Evolutionary conservation across 1,139 yeast genomes (phyloP).

Genomic region (Candida tropicalis): DNA sequence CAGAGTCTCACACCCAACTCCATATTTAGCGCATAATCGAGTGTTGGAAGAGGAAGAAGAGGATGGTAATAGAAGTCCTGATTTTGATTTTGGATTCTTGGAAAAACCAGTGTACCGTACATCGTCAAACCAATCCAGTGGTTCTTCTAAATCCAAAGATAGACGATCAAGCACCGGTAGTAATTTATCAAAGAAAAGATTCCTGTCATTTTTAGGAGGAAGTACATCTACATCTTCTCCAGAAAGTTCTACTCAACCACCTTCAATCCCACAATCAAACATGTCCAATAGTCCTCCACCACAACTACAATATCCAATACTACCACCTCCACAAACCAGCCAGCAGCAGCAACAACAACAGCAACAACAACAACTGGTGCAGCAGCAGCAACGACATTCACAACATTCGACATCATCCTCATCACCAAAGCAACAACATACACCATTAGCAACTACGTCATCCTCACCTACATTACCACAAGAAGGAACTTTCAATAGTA

Average conservation of each 20-base stretch:
- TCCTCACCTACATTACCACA: slow-evolving; percentile 5
- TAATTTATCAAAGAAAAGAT: slow-evolving; percentile 24
- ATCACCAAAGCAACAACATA: too few species aligned
- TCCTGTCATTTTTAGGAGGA: slow-evolving; percentile 28
- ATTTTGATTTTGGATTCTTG: slow-evolving; percentile 11
- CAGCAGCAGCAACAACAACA: slow-evolving; percentile 5
- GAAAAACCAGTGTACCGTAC: slow-evolving; percentile 23
- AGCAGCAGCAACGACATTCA: background rate
- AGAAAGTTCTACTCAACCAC: background rate
- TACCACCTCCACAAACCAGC: slow-evolving; percentile 11
- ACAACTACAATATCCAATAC: background rate
- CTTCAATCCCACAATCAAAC: background rate
- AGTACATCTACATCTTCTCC: slow-evolving; percentile 11
- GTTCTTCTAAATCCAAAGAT: slow-evolving; percentile 10
- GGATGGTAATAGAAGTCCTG: slow-evolving; percentile 5
- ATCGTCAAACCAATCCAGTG: slow-evolving; percentile 24
- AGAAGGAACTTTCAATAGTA: slow-evolving; percentile 29
- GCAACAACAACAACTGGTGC: background rate
- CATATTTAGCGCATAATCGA: background rate
- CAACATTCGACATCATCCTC: too few species aligned
- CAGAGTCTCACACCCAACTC: slow-evolving; percentile 1
- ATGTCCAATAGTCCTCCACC: background rate
- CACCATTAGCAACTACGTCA: background rate
- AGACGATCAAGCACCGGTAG: slow-evolving; percentile 18
- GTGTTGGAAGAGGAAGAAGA: slow-evolving; percentile 3